These are phyloP conservation scores for Teunomyces atbi DNA, from an alignment of 805 yeast genomes.

Conservation along the genomic window DNA sequence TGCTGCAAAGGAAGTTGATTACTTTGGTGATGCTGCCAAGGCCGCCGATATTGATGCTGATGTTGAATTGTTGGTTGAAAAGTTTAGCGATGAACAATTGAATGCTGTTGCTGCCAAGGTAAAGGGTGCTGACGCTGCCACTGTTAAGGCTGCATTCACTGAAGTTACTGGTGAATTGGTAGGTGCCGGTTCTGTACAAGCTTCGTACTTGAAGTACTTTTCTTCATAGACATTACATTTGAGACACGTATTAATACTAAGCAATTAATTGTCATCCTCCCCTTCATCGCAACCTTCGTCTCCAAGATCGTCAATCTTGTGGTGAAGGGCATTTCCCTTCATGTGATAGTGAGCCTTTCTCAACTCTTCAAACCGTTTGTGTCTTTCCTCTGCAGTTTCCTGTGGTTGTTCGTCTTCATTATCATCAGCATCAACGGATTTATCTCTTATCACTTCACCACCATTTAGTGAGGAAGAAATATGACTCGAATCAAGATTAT, in stretches of 20 bases:
- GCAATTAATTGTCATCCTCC: constrained; percentile 1
- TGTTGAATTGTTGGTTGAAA: constrained; percentile 72
- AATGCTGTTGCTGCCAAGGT: constrained; percentile 71
- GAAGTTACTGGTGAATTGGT: constrained; percentile 54
- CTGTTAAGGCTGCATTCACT: constrained; percentile 57
- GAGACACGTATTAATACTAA: background rate
- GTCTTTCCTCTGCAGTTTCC: constrained; percentile 57
- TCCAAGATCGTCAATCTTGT: constrained; percentile 14
- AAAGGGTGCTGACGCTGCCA: constrained; percentile 49
- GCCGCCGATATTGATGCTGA: constrained; percentile 74
- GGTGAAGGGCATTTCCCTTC: constrained; percentile 48
- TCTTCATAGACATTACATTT: constrained; percentile 4
- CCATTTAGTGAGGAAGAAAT: constrained; percentile 34
- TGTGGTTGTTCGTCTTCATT: constrained; percentile 39
- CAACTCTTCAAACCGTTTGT: constrained; percentile 68
- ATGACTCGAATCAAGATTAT: constrained; percentile 23
- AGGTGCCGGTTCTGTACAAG: constrained; percentile 54
- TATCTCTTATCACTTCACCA: constrained; percentile 36
- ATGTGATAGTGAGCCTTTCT: constrained; percentile 77
- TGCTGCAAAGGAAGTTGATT: constrained; percentile 77
- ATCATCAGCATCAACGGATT: constrained; percentile 27
- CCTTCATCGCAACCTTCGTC: background rate
- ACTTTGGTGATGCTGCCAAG: constrained; percentile 76
- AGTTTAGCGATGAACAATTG: constrained; percentile 76
- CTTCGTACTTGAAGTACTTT: constrained; percentile 54